phyloP scores from a whole-genome alignment of 371 early-diverging fungal genomes.

The Funneliformis caledonium region DNA sequence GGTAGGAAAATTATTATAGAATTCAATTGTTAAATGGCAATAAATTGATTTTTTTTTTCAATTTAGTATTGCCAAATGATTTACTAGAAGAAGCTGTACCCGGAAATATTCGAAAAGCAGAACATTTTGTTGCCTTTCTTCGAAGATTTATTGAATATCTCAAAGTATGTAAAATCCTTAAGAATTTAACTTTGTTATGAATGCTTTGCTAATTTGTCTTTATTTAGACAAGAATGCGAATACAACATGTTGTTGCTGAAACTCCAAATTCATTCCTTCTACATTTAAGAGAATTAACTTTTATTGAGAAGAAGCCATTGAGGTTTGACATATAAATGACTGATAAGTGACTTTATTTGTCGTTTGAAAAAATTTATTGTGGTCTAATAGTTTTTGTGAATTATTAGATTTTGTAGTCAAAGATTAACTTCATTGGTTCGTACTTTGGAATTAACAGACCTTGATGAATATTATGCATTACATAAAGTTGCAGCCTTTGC shows the following conservation, averaged over 20 bases:
- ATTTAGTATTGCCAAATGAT: constrained; percentile 86
- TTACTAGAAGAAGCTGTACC: constrained; percentile 94
- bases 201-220: neutral
- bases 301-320: constrained; percentile 92
- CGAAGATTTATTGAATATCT: constrained; percentile 98
- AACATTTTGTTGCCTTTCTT: constrained; percentile 97
- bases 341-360: neutral
- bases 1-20: constrained; percentile 11
- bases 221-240: constrained; percentile 91
- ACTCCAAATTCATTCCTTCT: constrained; percentile 92
- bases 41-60: neutral
- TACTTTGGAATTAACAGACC: constrained; percentile 89
- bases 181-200: neutral
- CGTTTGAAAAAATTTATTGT: neutral
- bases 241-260: constrained; percentile 98
- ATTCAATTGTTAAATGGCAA: neutral
- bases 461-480: constrained; percentile 86
- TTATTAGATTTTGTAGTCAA: constrained; percentile 85
- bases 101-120: constrained; percentile 97
- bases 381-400: neutral
- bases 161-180: constrained; percentile 63
- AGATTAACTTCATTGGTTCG: constrained; percentile 88
- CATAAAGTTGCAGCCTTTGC: constrained; percentile 94
- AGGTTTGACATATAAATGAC: constrained; percentile 47
- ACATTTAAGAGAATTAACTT: constrained; percentile 92